phyloP scores from a whole-genome alignment of 306 rosid genomes.

The Acacia acuminata region DNA sequence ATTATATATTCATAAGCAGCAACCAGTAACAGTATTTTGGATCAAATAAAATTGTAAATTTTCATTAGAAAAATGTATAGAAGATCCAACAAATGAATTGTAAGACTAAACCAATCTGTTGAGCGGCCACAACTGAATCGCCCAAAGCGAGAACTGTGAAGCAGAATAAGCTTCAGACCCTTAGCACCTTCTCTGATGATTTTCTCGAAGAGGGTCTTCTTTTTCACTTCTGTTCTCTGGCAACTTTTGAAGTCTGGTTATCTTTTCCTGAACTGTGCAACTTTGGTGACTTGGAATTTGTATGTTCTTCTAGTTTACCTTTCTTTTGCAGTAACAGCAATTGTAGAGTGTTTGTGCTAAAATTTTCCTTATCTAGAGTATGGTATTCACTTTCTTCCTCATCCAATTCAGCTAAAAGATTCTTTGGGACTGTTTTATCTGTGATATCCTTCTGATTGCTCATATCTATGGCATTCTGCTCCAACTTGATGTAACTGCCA shows the following conservation, averaged over 20 bases:
- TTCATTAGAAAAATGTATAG: not conserved
- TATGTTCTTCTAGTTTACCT: constrained; percentile 19
- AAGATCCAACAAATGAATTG: not conserved
- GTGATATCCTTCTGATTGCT: constrained; percentile 17
- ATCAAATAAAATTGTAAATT: not conserved
- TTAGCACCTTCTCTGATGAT: constrained; percentile 42
- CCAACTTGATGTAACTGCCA: constrained; percentile 38
- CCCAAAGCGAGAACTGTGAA: constrained; percentile 54
- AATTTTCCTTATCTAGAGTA: constrained; percentile 71
- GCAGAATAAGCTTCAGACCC: constrained; percentile 86
- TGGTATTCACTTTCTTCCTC: constrained; percentile 61
- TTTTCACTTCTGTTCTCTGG: too few species aligned
- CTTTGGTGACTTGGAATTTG: too few species aligned
- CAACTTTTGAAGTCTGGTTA: too few species aligned
- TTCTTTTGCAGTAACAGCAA: constrained; percentile 50
- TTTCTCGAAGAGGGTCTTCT: constrained; percentile 38
- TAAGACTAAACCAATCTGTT: not conserved
- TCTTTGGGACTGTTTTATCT: constrained; percentile 17
- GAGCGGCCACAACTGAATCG: constrained; percentile 20
- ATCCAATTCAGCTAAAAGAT: constrained; percentile 20
- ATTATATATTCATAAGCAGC: not conserved
- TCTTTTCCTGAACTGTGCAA: too few species aligned
- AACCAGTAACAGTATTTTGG: not conserved
- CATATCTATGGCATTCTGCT: constrained; percentile 21
- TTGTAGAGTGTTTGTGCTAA: constrained; percentile 53